Base-by-base conservation (phyloP, 2,329 filamentous ascomycete genomes). In the Penicillium sp. region DNA sequence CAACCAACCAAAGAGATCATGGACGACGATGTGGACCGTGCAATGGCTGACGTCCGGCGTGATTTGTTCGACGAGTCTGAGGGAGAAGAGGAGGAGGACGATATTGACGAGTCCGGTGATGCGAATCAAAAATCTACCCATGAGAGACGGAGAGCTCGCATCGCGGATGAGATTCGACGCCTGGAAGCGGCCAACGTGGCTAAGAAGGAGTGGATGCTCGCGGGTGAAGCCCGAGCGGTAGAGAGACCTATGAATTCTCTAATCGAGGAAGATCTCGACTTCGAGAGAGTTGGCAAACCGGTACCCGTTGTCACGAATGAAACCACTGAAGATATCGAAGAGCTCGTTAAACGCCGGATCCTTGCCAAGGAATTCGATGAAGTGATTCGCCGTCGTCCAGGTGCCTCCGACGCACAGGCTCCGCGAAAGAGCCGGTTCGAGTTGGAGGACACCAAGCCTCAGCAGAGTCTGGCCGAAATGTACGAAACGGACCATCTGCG, bases 401-500 rank as follows among this genome's bases (percentile, higher is more conserved):
- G 89, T 52, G 79, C 85, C 8, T 73, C 86, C 11, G 78, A 79
- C 36, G 77, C 81, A 4, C 80, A 83, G 27, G 71, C 74, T 53
- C 75, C 80, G 3, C 81, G 85, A 24, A 81, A 88, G 51, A 87
- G 87, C 3, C 80, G 86, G 28, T 77, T 91, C 50, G 86, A 91
- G 53, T 76, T 97, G 9, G 87, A 94, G 60, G 90, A 97, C 68
- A 85, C 78, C 57, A 96, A 95, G 69, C 80, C 84, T n/a, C 81
- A 86, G 63, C 86, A 95, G 69, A 84, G 88, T 52, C 80, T 98
- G 10, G 91, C 89, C 0, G 90, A 96, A 60, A 77, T 95, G 41
- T 98, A 97, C 73, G 93, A 97, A 70, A 86, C 93, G 63, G 90
- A 97, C 57, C 88, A 95, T 68, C 75, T 91, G 52, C 85, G 87